These are phyloP conservation scores for Cryptococcus sp. DNA, from an alignment of 1,284 basidiomycete species.

Conservation along the genomic window DNA sequence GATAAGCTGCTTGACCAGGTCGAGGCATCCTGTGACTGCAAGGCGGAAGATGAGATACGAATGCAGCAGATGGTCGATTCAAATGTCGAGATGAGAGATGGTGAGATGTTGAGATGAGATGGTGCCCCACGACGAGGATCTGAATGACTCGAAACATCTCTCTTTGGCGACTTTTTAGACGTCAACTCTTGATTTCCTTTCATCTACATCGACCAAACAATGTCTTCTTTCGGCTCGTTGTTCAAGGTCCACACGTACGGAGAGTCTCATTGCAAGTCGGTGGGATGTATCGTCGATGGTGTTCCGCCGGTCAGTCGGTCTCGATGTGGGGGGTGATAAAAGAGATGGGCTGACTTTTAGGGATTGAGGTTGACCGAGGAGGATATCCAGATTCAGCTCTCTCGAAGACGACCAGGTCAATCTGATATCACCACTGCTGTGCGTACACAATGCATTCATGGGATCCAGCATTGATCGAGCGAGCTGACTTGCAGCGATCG, in stretches of 20 bases:
- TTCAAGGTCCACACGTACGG: conserved; percentile 97
- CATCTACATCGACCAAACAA: conserved; percentile 38
- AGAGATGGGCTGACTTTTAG: conserved; percentile 47
- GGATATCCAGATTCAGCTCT: conserved; percentile 90
- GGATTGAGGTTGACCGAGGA: conserved; percentile 72
- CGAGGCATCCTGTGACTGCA: conserved; percentile 9
- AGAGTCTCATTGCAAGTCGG: conserved; percentile 94
- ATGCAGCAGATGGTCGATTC: no score
- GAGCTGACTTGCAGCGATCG: conserved; percentile 63
- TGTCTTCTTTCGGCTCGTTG: conserved; percentile 87
- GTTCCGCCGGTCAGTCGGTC: conserved; percentile 74
- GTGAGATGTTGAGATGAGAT: not conserved
- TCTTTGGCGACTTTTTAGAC: conserved; percentile 4
- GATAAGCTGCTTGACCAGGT: conserved; percentile 4
- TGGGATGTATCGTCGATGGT: conserved; percentile 96
- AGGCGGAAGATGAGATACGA: no score
- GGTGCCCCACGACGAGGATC: no score
- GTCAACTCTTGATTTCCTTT: not conserved
- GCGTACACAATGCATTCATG: conserved; percentile 36
- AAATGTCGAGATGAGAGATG: no score
- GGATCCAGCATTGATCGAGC: not conserved
- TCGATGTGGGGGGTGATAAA: not conserved
- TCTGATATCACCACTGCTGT: conserved; percentile 94
- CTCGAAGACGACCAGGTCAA: conserved; percentile 88
- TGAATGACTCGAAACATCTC: no score